Base-by-base conservation (phyloP, 2,329 filamentous ascomycete genomes). In the Botrytis galanthina region DNA sequence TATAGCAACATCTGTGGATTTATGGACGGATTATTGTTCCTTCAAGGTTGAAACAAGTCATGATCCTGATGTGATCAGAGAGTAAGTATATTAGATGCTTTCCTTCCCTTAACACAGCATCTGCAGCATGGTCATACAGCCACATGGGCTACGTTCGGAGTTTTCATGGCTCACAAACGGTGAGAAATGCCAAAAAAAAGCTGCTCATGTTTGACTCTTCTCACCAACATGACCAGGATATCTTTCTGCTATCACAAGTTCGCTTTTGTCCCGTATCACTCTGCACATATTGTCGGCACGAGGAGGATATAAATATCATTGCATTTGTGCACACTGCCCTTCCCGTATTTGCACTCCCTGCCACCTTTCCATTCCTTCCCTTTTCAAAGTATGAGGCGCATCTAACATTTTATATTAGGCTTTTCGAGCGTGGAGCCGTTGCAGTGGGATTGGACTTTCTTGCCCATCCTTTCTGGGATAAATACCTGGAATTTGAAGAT, bases 1-100 rank as follows among this genome's bases (percentile, higher is more conserved):
- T 84, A 94, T 98, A 80, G 92, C 92, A 73, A 94, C 93, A 81
- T 98, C 95, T 51, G 95, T 98, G 80, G 96, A 99, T 82, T 87
- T 99, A 74, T 99, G 96, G 96, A 93, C 94, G 71, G 95, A 97
- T 80, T 99, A 98, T 85, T 98, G 95, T 86, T 89, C 91, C 80
- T 98, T 98, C 89, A 98, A 98, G 84, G 94, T 96, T 85, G 94
- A 98, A 82, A 98, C 96, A 73, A 96, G 93, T 79, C 96, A 99
- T 85, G 94, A 97, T 82, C 89, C 93, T 80, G 93, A 97, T 82
- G 88, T 97, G 84, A 97, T 98, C 86, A 92, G 96, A 97, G 96
- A 98, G 96, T 99, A 97, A 98, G 96, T 98, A 88, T 86, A 84
- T 82, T 84, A 85, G 86, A 87, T 83, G 81, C 81, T 90, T 91